phyloP scores from a whole-genome alignment of 768 basidiomycete species.

The Suillus americanus region DNA sequence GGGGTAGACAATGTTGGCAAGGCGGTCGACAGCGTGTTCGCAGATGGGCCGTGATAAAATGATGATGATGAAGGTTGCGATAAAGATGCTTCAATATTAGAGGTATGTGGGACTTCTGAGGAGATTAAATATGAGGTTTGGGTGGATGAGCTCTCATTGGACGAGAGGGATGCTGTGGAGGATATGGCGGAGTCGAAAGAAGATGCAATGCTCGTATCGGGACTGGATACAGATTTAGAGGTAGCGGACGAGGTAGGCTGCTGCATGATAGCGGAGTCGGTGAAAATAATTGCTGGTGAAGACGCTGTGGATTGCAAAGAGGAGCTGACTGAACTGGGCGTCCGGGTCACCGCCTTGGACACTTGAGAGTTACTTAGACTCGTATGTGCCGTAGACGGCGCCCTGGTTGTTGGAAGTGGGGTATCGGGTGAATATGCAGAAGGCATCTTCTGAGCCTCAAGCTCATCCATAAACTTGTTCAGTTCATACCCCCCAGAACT shows the following conservation, averaged over 20 bases:
- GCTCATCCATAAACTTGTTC: constrained; percentile 5
- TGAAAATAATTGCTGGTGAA: neutral
- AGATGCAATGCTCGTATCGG: neutral
- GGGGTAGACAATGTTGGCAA: neutral
- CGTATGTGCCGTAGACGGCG: neutral
- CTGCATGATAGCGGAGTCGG: neutral
- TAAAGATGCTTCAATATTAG: neutral
- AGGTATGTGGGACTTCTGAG: neutral
- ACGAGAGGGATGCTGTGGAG: neutral
- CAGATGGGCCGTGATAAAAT: constrained; percentile 7
- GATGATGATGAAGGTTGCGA: neutral
- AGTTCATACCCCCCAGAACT: neutral
- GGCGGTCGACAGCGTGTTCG: neutral
- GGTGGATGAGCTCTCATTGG: neutral
- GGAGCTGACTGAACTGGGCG: neutral
- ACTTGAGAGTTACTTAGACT: neutral
- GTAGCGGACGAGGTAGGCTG: neutral
- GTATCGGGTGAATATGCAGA: neutral
- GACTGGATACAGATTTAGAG: neutral
- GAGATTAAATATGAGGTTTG: neutral
- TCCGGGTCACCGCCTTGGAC: neutral
- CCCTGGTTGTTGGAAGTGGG: neutral
- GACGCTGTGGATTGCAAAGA: neutral
- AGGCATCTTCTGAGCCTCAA: neutral
- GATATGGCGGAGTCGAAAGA: neutral